Conservation (phyloP, 2,329 filamentous ascomycete genomes). For the Botrytis porri region DNA sequence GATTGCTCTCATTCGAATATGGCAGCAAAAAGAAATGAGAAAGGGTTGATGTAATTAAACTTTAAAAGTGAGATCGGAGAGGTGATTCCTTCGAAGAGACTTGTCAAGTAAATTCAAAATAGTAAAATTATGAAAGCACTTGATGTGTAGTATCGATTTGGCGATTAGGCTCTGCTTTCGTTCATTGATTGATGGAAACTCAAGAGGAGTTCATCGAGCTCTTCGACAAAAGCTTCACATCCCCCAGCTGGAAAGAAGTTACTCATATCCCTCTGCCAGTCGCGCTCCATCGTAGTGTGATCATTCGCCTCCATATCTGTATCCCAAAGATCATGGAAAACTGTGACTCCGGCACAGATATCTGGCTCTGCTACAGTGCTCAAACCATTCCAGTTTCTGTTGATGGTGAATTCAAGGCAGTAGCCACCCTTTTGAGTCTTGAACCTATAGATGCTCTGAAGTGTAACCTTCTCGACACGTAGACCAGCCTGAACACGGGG, state of each 20-base stretch:
- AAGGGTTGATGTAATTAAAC: neutral
- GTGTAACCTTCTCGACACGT: constrained; percentile 25
- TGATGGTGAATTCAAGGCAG: constrained; percentile 35
- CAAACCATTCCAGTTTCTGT: constrained; percentile 32
- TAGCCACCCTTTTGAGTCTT: constrained; percentile 28
- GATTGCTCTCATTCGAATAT: neutral
- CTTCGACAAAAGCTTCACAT: constrained; percentile 26
- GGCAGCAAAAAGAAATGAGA: neutral
- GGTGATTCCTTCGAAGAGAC: neutral
- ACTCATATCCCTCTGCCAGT: constrained; percentile 28
- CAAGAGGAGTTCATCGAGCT: neutral
- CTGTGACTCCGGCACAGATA: constrained; percentile 30
- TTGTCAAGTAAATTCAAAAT: neutral
- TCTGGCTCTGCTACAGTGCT: constrained; percentile 29
- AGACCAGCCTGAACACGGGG: constrained; percentile 21
- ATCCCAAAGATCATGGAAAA: constrained; percentile 37
- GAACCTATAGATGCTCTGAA: constrained; percentile 34
- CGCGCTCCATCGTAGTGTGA: constrained; percentile 25
- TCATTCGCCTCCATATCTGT: constrained; percentile 32
- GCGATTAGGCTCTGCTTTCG: neutral
- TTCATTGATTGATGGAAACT: neutral
- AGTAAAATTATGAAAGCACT: neutral
- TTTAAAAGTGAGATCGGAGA: neutral
- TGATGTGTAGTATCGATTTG: neutral
- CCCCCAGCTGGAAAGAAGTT: constrained; percentile 31